Evolutionary conservation across 129 eudicot genomes (phyloP), one percentile per base, ranked within the genome.

Genomic region (Tanacetum coccineum): DNA sequence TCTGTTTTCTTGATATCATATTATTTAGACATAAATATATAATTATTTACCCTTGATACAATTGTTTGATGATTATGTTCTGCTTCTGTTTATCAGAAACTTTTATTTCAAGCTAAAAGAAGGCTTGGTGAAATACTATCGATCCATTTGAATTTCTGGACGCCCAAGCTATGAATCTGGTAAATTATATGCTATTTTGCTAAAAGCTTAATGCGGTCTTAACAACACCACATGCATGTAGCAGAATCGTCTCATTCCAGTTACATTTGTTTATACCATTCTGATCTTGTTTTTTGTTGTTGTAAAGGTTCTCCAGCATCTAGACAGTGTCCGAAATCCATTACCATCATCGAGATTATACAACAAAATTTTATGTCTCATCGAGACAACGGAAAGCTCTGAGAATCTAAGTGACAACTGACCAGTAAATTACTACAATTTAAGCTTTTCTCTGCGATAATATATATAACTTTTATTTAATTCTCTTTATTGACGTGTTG

Each of bases 141-240:
- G 36, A 96, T n/a, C n/a, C 99, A 74, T 93, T 84, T 77, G 99
- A 93, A 58, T 93, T 93, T 82, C 80, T 93, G 67, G 99, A 93
- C 71, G 72, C 78, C 65, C 82, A 79, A 59, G 82, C 99, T 74
- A 82, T 93, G 92, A 80, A 87, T 79, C 80, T 93, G 83, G 98
- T 87, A 80, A 70, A 80, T 18, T 22, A 8, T 50, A 49, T 39
- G 26, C 48, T 55, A 11, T 54, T 54, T 15, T 48, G 50, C 68
- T 49, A 48, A 73, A n/a, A 20, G 44, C 10, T 30, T 61, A 49
- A 59, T 13, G 66, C 6, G 59, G 21, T 17, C 64, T 40, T 15
- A 62, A 15, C 15, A 11, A 22, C 44, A 20, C 12, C 18, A 6
- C 36, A 64, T 72, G 30, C 45, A 53, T 47, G 25, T 26, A 39